Percentiles rank a stretch among this genome's conserved stretches.
These are phyloP conservation scores for Ligustrum vulgare DNA, from an alignment of 257 asterid genomes.

Conservation along the genomic window DNA sequence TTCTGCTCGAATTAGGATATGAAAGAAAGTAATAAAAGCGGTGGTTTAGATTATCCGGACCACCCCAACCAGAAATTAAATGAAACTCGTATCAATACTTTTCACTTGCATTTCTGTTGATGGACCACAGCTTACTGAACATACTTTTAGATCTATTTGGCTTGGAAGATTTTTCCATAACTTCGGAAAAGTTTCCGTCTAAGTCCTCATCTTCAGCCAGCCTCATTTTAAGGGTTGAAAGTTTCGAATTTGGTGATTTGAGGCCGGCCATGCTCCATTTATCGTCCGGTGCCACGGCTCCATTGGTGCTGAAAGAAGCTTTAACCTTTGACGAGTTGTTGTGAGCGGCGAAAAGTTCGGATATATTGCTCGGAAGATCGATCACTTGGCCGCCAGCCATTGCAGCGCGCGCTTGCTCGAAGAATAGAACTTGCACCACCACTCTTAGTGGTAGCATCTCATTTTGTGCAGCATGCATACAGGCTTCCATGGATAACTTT, in stretches of 20 bases:
- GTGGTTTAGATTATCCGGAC: constrained; percentile 36
- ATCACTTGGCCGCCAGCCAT: constrained; percentile 58
- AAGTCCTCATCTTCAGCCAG: constrained; percentile 64
- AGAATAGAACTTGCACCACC: constrained; percentile 86
- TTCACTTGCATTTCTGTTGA: constrained; percentile 50
- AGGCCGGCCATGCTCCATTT: constrained; percentile 71
- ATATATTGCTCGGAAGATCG: constrained; percentile 67
- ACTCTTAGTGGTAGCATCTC: constrained; percentile 84
- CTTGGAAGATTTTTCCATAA: constrained; percentile 30
- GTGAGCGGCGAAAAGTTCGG: constrained; percentile 57
- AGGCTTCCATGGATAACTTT: constrained; percentile 68
- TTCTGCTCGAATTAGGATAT: constrained; percentile 29
- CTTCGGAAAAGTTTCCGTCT: constrained; percentile 31
- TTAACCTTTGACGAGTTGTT: constrained; percentile 40
- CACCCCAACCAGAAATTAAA: constrained; percentile 22
- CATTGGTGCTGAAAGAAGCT: constrained; percentile 37
- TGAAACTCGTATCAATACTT: constrained; percentile 43
- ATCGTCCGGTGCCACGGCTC: constrained; percentile 44
- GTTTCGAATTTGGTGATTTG: constrained; percentile 64
- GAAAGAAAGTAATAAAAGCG: background rate
- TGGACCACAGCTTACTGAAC: constrained; percentile 82
- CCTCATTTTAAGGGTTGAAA: constrained; percentile 78
- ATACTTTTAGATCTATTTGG: constrained; percentile 62
- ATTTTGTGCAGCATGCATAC: constrained; percentile 92
- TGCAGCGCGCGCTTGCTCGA: constrained; percentile 82